Base-by-base conservation (phyloP, 225 moss, liverwort and hornwort genomes). In the Physcomitrellopsis africana region DNA sequence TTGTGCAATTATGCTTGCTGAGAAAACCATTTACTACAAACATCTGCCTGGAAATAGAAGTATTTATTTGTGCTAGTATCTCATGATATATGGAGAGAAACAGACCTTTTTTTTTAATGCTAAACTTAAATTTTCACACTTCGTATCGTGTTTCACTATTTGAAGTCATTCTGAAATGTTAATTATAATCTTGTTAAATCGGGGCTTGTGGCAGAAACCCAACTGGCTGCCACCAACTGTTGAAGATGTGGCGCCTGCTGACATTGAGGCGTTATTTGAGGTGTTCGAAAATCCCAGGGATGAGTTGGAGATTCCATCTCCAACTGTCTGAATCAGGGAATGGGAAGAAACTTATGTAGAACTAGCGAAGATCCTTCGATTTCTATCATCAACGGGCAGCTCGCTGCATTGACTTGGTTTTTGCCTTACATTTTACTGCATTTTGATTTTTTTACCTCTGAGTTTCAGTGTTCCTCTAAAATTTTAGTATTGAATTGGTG, bases 251-350 rank as follows among this genome's bases (percentile, higher is more conserved):
- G 51, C n/a, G 3, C 10, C 56, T 42, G 55, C 48, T 51, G 74
- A 84, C 42, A 77, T 81, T 43, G 73, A 80, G 63, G 80, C 73
- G 27, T 49, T 77, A 7, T 84, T 84, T 80, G 42, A 71, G 51
- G 52, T 63, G 66, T 77, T 80, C 11, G 52, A 57, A 57, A 69
- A 57, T 24, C 20, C 61, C 7, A 51, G 63, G 13, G 73, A 84
- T 53, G 80, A 77, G 63, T 61, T 84, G 69, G 55, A 68, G 11
- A 65, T 84, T 13, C 20, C 43, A 44, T 8, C 3, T 65, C 58
- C 53, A 43, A 6, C 61, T 46, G 48, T 17, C 20, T 48, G 66
- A 41, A 37, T 37, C 32, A 37, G 32, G 32, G 7, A 37, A 37
- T 37, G 32, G 32, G 32, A 4, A 37, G 32, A 37, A 37, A 37